Conservation (phyloP, 202 grass and related monocot genomes). For the Alloteropsis angusta region DNA sequence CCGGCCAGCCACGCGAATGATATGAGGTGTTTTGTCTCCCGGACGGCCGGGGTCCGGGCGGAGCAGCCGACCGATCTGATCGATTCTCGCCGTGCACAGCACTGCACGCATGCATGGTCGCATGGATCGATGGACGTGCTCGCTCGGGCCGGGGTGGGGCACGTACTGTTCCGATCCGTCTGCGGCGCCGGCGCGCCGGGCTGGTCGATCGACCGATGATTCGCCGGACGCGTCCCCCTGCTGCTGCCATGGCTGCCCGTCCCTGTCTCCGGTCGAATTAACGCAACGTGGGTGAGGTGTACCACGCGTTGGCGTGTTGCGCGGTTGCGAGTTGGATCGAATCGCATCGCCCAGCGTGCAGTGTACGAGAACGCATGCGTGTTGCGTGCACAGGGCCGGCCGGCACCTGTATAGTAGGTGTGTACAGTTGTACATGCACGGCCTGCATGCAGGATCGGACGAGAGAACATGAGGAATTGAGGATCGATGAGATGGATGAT, state of each 20-base stretch:
- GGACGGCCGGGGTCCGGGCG: neutral
- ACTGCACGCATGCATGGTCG: neutral
- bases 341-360: no score
- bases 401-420: neutral
- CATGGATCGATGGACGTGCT: neutral
- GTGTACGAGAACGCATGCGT: neutral
- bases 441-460: no score
- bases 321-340: neutral
- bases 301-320: neutral
- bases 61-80: neutral
- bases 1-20: no score
- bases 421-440: no score
- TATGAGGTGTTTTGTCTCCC: no score
- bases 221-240: neutral
- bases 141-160: no score
- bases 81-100: neutral
- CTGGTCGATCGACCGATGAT: neutral
- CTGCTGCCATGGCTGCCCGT: neutral
- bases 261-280: neutral
- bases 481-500: no score
- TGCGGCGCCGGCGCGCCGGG: neutral
- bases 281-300: neutral
- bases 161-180: conserved; percentile 1
- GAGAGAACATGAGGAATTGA: neutral
- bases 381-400: no score